Evolutionary conservation across 192 early-diverging fungal genomes (phyloP), one percentile per base, ranked within the genome.

Genomic region (Irineochytrium annulatum): DNA sequence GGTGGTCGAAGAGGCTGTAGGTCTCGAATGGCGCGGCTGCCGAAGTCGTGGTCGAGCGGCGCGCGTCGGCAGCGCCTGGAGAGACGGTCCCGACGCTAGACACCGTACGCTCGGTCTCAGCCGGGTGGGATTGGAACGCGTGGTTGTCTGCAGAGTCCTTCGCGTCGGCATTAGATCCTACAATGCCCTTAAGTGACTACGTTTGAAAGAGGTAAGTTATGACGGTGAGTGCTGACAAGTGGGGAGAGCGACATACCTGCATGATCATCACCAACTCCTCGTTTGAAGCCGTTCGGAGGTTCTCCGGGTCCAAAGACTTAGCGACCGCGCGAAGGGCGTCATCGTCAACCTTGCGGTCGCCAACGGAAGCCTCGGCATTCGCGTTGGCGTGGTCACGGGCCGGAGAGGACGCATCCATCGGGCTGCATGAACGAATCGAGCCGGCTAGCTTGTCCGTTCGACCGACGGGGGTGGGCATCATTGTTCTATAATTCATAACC

Each of bases 321-420:
- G 46, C 11, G n/a, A 41, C 37, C 46, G 26, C 6, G 24, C 17
- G 46, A 8, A 14, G 17, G 22, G 46, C 11, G 17, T 22, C 13
- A 24, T 24, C 46, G 46, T 49, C 46, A 8, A 49, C 46, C 46
- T n/a, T n/a, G n/a, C n/a, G n/a, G n/a, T n/a, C n/a, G n/a, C n/a
- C n/a, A n/a, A n/a, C n/a, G n/a, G n/a, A n/a, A n/a, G n/a, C n/a
- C n/a, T n/a, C n/a, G n/a, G n/a, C n/a, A n/a, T n/a, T n/a, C n/a
- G n/a, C n/a, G n/a, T n/a, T n/a, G n/a, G n/a, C n/a, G n/a, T n/a
- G n/a, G n/a, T n/a, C n/a, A n/a, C n/a, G n/a, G n/a, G n/a, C n/a
- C n/a, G n/a, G n/a, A n/a, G n/a, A n/a, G n/a, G n/a, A n/a, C n/a
- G n/a, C n/a, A n/a, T n/a, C n/a, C n/a, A n/a, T n/a, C n/a, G n/a